Evolutionary conservation across 306 rosid species (phyloP).

Genomic region (Dryas alaskensis): DNA sequence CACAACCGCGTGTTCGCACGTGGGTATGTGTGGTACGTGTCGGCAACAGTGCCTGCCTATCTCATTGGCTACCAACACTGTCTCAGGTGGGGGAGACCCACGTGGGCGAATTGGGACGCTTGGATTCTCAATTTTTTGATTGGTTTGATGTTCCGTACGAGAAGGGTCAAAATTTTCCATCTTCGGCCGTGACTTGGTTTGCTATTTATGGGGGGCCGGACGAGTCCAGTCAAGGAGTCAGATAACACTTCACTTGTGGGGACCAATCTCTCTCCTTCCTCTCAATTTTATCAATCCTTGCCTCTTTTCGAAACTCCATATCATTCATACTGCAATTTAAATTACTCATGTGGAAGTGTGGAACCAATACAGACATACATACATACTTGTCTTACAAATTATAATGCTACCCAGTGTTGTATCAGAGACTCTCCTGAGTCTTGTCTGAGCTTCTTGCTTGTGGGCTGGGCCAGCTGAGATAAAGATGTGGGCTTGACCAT

Average conservation of each 20-base stretch:
- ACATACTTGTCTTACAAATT: no score
- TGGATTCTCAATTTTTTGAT: neutral
- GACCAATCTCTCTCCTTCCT: neutral
- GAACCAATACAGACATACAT: neutral
- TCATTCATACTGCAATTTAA: no score
- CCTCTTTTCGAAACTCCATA: no score
- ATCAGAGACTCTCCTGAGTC: no score
- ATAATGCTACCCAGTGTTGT: neutral
- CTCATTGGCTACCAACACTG: no score
- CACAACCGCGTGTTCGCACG: constrained; percentile 37
- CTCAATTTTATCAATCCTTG: neutral
- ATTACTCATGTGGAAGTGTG: neutral
- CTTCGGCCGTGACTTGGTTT: constrained; percentile 33
- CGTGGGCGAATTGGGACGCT: neutral
- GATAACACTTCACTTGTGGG: neutral
- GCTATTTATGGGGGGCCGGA: constrained; percentile 16
- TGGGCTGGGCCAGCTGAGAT: no score
- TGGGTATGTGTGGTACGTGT: constrained; percentile 47
- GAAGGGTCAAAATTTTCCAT: constrained; percentile 22
- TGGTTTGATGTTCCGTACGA: constrained; percentile 21
- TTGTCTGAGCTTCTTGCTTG: no score
- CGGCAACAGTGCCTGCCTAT: constrained; percentile 33
- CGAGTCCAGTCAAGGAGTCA: no score
- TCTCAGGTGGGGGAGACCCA: neutral
- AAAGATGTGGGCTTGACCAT: no score